Base-by-base conservation (phyloP, 1,284 basidiomycete species). In the Trametes pubescens region DNA sequence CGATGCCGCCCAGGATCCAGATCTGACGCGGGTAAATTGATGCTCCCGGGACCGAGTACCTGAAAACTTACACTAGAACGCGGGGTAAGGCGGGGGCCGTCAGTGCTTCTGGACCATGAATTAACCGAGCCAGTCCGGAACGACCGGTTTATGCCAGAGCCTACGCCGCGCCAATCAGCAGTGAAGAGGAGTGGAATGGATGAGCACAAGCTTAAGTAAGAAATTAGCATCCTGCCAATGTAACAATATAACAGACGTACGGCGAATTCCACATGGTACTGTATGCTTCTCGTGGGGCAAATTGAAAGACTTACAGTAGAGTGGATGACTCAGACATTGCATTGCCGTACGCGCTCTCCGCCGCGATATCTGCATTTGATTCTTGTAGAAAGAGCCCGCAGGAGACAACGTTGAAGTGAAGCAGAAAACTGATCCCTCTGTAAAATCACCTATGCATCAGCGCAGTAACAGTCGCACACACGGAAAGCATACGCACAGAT, bases 51-150 rank as follows among this genome's bases (percentile, higher is more conserved):
- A 22, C 52, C 49, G 49, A 52, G 57, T 59, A 35, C 57, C 57
- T 59, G 57, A 29, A 14, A 11, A 59, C 32, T 14, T n/a, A n/a
- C 57, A 40, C 57, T 59, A 59, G 57, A 59, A 52, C 22, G 57
- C 51, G 57, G 57, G 57, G 57, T 52, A 59, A 24, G 6, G 49
- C 47, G 57, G 57, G 57, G 57, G 14, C 51, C 34, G 46, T 37
- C 24, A 24, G 29, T 26, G 56, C 56, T 49, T 57, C 46, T 57
- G 56, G 26, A 9, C 46, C 4, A 37, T 34, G 24, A 29, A 57
- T 49, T 49, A 46, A 38, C 46, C 44, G 56, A 49, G 46, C 46
- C 21, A 57, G 29, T 35, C 32, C 29, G 18, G 16, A 37, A 21
- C 32, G 35, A 32, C 32, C 29, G 43, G 34, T 47, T 32, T 14